These are phyloP conservation scores for Teunomyces pallodes DNA, from an alignment of 805 yeast species.

Conservation along the genomic window DNA sequence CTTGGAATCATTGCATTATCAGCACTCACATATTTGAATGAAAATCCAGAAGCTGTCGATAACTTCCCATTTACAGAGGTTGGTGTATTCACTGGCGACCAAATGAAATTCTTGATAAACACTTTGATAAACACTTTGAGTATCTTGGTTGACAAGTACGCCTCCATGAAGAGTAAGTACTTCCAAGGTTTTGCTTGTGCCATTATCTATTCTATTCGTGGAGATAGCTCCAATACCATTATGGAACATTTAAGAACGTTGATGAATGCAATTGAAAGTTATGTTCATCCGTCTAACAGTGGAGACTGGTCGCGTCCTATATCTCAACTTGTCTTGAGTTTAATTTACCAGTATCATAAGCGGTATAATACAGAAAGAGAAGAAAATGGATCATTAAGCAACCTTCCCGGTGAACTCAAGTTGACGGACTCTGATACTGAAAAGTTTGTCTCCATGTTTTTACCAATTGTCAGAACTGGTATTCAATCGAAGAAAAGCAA, in stretches of 20 bases:
- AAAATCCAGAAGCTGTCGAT: constrained; percentile 14
- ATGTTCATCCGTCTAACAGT: constrained; percentile 87
- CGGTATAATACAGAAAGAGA: constrained; percentile 52
- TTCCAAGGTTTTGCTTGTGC: constrained; percentile 43
- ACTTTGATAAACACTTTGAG: constrained; percentile 46
- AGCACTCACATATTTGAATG: constrained; percentile 33
- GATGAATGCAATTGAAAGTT: constrained; percentile 71
- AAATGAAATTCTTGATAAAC: constrained; percentile 59
- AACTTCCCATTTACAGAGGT: constrained; percentile 40
- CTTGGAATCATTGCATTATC: constrained; percentile 59
- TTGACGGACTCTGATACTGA: constrained; percentile 32
- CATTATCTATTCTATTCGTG: constrained; percentile 62
- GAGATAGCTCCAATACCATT: constrained; percentile 43
- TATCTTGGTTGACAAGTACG: constrained; percentile 48
- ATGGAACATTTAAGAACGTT: constrained; percentile 53
- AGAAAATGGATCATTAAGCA: constrained; percentile 22
- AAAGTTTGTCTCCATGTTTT: constrained; percentile 49
- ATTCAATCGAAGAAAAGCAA: constrained; percentile 70
- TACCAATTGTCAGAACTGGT: constrained; percentile 62
- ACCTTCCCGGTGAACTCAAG: constrained; percentile 31
- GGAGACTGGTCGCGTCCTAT: constrained; percentile 84
- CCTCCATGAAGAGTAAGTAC: constrained; percentile 39
- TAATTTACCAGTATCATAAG: constrained; percentile 59
- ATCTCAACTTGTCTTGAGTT: constrained; percentile 59
- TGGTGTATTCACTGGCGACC: constrained; percentile 65